phyloP scores from a whole-genome alignment of 768 basidiomycete genomes.

The Auricularia sp. region DNA sequence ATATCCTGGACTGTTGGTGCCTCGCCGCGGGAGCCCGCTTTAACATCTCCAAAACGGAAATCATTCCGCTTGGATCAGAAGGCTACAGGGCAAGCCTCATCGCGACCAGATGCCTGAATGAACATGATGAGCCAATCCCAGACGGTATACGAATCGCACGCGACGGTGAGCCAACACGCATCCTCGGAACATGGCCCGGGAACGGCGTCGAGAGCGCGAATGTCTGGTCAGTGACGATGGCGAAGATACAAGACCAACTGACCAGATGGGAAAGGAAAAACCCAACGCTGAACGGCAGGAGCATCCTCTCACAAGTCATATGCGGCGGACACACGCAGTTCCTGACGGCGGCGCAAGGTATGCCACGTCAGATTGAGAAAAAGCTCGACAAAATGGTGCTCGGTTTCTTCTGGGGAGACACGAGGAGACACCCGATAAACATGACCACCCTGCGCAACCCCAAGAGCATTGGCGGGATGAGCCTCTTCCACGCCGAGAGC shows the following conservation, averaged over 20 bases:
- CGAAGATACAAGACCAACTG: slow-evolving; percentile 18
- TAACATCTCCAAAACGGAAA: slow-evolving; percentile 31
- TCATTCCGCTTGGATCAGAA: slow-evolving; percentile 25
- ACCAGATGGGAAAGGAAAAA: slow-evolving; percentile 18
- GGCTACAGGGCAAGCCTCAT: slow-evolving; percentile 12
- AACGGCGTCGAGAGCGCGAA: slow-evolving; percentile 15
- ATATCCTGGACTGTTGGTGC: slow-evolving; percentile 31
- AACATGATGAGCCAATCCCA: slow-evolving; percentile 9
- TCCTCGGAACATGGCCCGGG: slow-evolving; percentile 26
- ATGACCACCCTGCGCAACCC: neutral
- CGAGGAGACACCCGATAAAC: slow-evolving; percentile 3
- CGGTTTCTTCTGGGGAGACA: slow-evolving; percentile 21
- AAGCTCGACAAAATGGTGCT: slow-evolving; percentile 13
- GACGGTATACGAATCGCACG: slow-evolving; percentile 16
- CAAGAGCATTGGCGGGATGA: slow-evolving; percentile 4
- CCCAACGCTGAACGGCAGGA: slow-evolving; percentile 22
- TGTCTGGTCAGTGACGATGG: slow-evolving; percentile 20
- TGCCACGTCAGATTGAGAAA: slow-evolving; percentile 21
- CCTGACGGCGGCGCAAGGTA: slow-evolving; percentile 25
- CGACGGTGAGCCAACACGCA: slow-evolving; percentile 21
- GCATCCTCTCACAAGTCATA: slow-evolving; percentile 18
- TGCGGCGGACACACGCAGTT: slow-evolving; percentile 27
- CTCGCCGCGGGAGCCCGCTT: slow-evolving; percentile 30
- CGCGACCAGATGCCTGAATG: neutral
- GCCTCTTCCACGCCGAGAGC: neutral